Evolutionary conservation across 2,329 filamentous ascomycete species (phyloP), one percentile per base, ranked within the genome.

Genomic region (Trichoderma sp.): DNA sequence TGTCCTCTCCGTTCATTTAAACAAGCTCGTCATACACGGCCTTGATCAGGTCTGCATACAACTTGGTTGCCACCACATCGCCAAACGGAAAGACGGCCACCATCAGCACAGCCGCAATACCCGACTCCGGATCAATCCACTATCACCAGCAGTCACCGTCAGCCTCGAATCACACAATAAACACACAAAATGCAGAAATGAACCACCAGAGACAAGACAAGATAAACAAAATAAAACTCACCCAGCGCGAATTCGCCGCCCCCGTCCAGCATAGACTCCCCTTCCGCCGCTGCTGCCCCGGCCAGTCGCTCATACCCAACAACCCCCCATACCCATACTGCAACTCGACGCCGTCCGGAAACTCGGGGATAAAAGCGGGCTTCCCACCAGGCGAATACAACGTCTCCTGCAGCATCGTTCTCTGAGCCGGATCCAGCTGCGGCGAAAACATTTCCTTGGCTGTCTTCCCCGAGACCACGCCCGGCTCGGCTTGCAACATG

Each of bases 191-290:
- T 30, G 6, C 56, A 43, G 14, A 12, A 12, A 28, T 14, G 24
- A 34, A n/a, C 58, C n/a, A 24, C 14, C 36, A 56, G 5, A 28
- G 24, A 51, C 58, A 62, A 28, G n/a, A 43, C 66, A 62, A 12
- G n/a, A 36, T 15, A 51, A 57, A n/a, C 7, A 14, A 5, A n/a
- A 12, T 36, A 12, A 51, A 51, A 79, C 82, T 78, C 74, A 83
- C 82, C 84, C 84, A 86, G 70, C 80, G 80, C 21, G 80, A 78
- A 71, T 84, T 84, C 26, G 75, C 76, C 72, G 82, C 80, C 39
- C 84, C 84, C n/a, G 77, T 77, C 84, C 84, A 86, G 76, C 80
- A 82, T 70, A 86, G 72, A 39, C 82, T 84, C 0, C 83, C 83
- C 74, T 80, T 81, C 61, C 76, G 79, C 47, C 84, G 77, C 78